Conservation (phyloP, 306 rosid species). For the Lotus japonicus region DNA sequence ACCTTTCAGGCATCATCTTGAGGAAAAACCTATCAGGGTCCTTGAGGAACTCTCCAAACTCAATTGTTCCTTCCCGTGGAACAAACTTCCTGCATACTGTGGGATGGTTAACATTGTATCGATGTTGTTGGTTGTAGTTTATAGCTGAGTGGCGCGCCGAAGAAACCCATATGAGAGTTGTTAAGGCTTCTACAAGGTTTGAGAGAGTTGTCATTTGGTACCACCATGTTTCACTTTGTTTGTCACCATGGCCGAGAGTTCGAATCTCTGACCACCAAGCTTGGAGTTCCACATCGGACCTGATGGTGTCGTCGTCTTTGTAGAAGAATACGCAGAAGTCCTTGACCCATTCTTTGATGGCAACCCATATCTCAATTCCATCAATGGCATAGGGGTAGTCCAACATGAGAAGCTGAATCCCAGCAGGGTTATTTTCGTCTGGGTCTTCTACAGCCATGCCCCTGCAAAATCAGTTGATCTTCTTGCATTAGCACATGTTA, state of each 20-base stretch:
- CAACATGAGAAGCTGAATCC: constrained; percentile 45
- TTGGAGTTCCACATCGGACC: constrained; percentile 54
- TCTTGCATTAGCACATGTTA: neutral
- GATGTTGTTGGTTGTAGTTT: constrained; percentile 59
- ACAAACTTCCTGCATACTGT: constrained; percentile 44
- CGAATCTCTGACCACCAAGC: constrained; percentile 69
- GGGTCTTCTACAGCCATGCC: constrained; percentile 53
- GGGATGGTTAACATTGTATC: constrained; percentile 53
- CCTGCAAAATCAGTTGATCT: constrained; percentile 23
- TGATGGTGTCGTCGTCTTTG: constrained; percentile 34
- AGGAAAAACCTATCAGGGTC: constrained; percentile 57
- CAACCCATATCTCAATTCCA: constrained; percentile 73
- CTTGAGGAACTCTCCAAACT: constrained; percentile 53
- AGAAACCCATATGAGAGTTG: constrained; percentile 70
- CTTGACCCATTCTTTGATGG: constrained; percentile 62
- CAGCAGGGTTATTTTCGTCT: constrained; percentile 40
- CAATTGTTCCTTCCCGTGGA: constrained; percentile 61
- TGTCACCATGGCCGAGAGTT: constrained; percentile 58
- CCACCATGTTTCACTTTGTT: constrained; percentile 43
- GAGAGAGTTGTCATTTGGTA: constrained; percentile 35
- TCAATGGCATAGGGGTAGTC: constrained; percentile 79
- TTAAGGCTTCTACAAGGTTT: constrained; percentile 48
- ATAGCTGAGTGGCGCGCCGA: constrained; percentile 60
- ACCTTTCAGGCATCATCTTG: constrained; percentile 49
- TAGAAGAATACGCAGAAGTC: constrained; percentile 60